These are phyloP conservation scores for Botryotinia narcissicola DNA, from an alignment of 2,329 filamentous ascomycete genomes.

Conservation along the genomic window DNA sequence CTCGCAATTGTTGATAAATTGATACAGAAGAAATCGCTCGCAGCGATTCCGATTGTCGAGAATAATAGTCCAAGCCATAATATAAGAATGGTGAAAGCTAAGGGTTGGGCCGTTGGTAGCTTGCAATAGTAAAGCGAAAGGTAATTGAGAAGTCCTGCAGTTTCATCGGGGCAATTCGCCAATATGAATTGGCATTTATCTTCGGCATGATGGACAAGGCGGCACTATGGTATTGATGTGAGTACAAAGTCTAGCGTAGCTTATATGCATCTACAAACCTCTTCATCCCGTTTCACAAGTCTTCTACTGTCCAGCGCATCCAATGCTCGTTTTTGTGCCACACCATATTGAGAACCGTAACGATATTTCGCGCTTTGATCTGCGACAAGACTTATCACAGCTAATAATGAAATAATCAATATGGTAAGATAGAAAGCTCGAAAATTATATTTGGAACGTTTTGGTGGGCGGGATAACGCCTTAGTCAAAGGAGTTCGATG, in stretches of 20 bases:
- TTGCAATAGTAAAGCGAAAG: conserved; percentile 87
- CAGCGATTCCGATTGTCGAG: conserved; percentile 94
- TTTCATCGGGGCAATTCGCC: conserved; percentile 80
- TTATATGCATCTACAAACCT: conserved; percentile 29
- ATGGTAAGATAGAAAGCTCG: conserved; percentile 39
- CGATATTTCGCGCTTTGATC: conserved; percentile 36
- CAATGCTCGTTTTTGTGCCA: conserved; percentile 33
- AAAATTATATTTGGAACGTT: conserved; percentile 33
- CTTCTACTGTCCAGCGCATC: conserved; percentile 28
- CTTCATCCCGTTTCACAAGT: conserved; percentile 37
- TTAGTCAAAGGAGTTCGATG: conserved; percentile 26
- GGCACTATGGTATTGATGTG: conserved; percentile 54
- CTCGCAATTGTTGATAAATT: conserved; percentile 91
- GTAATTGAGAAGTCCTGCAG: conserved; percentile 87
- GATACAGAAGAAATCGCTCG: conserved; percentile 97
- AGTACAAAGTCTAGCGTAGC: conserved; percentile 6
- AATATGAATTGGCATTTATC: conserved; percentile 88
- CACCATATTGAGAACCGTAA: conserved; percentile 34
- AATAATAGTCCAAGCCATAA: conserved; percentile 88
- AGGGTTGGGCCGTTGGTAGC: conserved; percentile 62
- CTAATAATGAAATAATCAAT: conserved; percentile 34
- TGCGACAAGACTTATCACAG: conserved; percentile 35
- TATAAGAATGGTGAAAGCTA: conserved; percentile 77
- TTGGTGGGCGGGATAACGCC: conserved; percentile 22
- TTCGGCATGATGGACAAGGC: conserved; percentile 68